phyloP scores from a whole-genome alignment of 2,329 filamentous ascomycete species.

The Cladosporium austrohemisphaericum region DNA sequence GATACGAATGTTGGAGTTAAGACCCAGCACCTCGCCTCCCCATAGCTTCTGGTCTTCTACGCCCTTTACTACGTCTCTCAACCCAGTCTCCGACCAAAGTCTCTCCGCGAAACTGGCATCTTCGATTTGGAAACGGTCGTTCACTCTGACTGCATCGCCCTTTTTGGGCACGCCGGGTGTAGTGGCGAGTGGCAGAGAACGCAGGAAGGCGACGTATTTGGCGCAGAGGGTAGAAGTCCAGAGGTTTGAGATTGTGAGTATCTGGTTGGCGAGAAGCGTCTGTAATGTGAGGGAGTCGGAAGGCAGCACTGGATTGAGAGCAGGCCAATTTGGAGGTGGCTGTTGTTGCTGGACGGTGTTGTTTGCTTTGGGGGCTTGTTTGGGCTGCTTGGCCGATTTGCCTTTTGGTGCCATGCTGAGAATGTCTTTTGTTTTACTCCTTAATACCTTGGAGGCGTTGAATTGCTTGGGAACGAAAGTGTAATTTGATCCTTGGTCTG shows the following conservation, averaged over 20 bases:
- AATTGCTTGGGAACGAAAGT: too few relatives aligned
- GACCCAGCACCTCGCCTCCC: constrained; percentile 76
- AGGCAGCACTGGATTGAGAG: constrained; percentile 65
- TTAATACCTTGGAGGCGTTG: too few relatives aligned
- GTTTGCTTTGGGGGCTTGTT: constrained; percentile 2
- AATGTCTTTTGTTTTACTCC: too few relatives aligned
- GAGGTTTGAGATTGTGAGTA: constrained; percentile 69
- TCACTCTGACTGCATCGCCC: constrained; percentile 78
- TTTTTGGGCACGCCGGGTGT: constrained; percentile 75
- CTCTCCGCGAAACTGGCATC: constrained; percentile 70
- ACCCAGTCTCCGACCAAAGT: constrained; percentile 72
- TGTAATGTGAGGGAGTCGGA: constrained; percentile 60
- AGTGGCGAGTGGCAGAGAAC: constrained; percentile 66
- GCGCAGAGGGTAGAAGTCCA: constrained; percentile 73
- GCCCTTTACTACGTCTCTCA: constrained; percentile 56
- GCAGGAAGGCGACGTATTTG: constrained; percentile 70
- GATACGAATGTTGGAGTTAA: constrained; percentile 84
- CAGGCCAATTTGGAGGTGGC: constrained; percentile 62
- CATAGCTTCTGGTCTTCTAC: constrained; percentile 49
- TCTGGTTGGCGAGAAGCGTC: constrained; percentile 59
- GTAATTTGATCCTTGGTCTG: too few relatives aligned
- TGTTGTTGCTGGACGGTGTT: constrained; percentile 20
- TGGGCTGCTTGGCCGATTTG: constrained; percentile 15
- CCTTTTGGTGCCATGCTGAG: constrained; percentile 25
- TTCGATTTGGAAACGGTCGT: constrained; percentile 81